These are phyloP conservation scores for Coniochaeta sp. DNA, from an alignment of 2,329 filamentous ascomycete genomes.

Conservation along the genomic window DNA sequence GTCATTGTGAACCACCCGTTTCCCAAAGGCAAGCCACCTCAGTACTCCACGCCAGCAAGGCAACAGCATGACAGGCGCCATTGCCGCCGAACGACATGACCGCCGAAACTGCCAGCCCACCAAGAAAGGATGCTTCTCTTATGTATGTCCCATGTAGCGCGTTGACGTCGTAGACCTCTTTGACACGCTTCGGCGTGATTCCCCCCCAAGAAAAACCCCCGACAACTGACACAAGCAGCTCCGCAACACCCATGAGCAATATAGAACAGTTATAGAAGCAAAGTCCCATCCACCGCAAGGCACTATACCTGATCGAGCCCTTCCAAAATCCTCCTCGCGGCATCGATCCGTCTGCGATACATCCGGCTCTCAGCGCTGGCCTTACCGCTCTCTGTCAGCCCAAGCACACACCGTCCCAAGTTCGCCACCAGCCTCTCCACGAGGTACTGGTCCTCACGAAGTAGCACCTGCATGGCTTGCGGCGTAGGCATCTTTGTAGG, in stretches of 20 bases:
- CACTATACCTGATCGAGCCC: conserved; percentile 42
- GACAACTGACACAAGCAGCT: background rate
- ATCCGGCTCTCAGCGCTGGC: conserved; percentile 52
- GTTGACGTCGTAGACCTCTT: background rate
- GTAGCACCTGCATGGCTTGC: conserved; percentile 37
- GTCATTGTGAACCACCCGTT: background rate
- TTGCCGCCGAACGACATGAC: background rate
- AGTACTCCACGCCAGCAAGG: background rate
- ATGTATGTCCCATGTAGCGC: background rate
- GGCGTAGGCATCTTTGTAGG: conserved; percentile 11
- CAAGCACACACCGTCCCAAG: conserved; percentile 52
- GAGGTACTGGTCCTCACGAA: conserved; percentile 49
- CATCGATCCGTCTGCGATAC: conserved; percentile 65
- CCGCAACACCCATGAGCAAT: background rate
- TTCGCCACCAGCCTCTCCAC: conserved; percentile 53
- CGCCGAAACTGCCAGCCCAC: background rate
- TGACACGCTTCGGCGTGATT: background rate
- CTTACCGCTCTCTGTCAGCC: conserved; percentile 45
- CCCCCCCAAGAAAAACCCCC: background rate
- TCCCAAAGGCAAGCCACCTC: background rate
- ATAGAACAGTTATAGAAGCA: background rate
- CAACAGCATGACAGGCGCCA: background rate
- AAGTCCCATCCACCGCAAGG: background rate
- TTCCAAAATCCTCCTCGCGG: conserved; percentile 65
- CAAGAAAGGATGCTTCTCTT: background rate